Evolutionary conservation across 2,329 filamentous ascomycete species (phyloP), one percentile per base, ranked within the genome.

Genomic region (Fusarium floridanum): DNA sequence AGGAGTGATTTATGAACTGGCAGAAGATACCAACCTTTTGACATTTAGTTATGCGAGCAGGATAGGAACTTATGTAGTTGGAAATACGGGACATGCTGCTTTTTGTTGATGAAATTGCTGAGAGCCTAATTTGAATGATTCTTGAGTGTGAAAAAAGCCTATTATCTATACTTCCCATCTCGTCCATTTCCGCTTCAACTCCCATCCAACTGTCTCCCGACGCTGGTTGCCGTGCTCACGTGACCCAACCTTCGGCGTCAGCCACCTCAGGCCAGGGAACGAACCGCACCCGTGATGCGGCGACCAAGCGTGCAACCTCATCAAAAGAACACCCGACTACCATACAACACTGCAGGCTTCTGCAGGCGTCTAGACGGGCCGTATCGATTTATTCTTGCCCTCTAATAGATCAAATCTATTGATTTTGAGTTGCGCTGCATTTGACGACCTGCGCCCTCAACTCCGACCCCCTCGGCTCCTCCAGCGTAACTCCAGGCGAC

Each of bases 1-100:
- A 72, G 43, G 82, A 83, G 66, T 83, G 73, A 82, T 60, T 62
- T 76, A 70, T 64, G 66, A 74, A 69, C 61, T 72, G 65, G 73
- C 62, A 67, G 56, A 70, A 78, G 69, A 80, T 80, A 78, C 69
- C 78, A 67, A 37, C 39, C 48, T 64, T 64, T 67, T 70, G 32
- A 66, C 41, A 55, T 78, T 77, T 72, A 64, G 73, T 32, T 80
- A 78, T 65, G 77, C 74, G 73, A 66, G 45, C 45, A 67, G 67
- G 41, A 65, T 56, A 61, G 11, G 32, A 55, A 71, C 43, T 68
- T 59, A 56, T 11, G 32, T 60, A 72, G 48, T 68, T 68, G 53
- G 67, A 75, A 70, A 74, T 71, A 71, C 56, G 61, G 56, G 53
- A 56, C 36, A 72, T 39, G 43, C 50, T 63, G 56, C 17, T 56